Evolutionary conservation across 2,329 filamentous ascomycete genomes (phyloP).

Genomic region (Penicillium sp.): DNA sequence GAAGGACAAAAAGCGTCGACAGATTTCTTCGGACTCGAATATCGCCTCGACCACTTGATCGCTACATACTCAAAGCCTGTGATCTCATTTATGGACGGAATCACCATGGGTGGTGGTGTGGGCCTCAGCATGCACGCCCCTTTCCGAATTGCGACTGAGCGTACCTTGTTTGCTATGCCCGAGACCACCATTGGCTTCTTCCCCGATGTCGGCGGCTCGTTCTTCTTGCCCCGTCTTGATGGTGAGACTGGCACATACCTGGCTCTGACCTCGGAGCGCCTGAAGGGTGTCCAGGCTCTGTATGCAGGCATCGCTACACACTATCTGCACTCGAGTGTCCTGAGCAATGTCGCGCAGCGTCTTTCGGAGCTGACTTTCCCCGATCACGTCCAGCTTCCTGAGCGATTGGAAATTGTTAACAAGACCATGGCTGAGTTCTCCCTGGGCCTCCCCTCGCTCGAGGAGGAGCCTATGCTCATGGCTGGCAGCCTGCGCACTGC

Average conservation of each 20-base stretch:
- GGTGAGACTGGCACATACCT: conserved; percentile 88
- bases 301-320: conserved; percentile 93
- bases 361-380: conserved; percentile 86
- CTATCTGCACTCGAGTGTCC: conserved; percentile 86
- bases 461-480: conserved; percentile 64
- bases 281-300: conserved; percentile 81
- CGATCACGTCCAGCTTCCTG: conserved; percentile 65
- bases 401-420: conserved; percentile 72
- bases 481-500: conserved; percentile 70
- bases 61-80: conserved; percentile 92
- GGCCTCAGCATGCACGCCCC: conserved; percentile 92
- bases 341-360: conserved; percentile 77
- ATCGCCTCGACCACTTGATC: conserved; percentile 92
- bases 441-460: conserved; percentile 68
- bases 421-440: conserved; percentile 87
- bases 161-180: conserved; percentile 95
- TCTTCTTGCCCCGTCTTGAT: conserved; percentile 89
- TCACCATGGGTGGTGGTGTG: conserved; percentile 97
- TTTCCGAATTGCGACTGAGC: conserved; percentile 93
- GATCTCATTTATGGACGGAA: conserved; percentile 92
- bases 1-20: conserved; percentile 72
- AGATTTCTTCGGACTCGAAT: conserved; percentile 92
- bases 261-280: conserved; percentile 80
- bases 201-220: conserved; percentile 93
- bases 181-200: conserved; percentile 99